Evolutionary conservation across 306 rosid genomes (phyloP).

Genomic region (Malus orientalis): DNA sequence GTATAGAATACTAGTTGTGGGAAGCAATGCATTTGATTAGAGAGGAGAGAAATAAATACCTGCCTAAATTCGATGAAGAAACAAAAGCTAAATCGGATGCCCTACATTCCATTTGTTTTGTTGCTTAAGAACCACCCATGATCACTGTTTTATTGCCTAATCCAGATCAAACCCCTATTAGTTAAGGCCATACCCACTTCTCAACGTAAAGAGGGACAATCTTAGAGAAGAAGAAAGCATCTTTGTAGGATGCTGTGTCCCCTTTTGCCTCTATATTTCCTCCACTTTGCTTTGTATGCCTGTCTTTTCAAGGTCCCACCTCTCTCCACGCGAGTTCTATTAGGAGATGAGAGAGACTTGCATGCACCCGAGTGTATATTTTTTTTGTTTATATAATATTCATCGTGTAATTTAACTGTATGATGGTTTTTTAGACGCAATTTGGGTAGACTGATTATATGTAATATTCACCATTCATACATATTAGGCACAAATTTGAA

Average conservation of each 20-base stretch:
- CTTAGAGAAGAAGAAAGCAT: background rate
- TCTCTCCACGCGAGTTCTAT: background rate
- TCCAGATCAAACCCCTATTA: background rate
- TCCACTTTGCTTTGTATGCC: background rate
- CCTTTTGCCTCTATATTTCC: background rate
- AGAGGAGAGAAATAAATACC: background rate
- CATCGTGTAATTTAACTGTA: too few species aligned
- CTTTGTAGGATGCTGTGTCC: conserved; percentile 10
- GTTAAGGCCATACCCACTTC: background rate
- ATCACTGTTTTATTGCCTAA: conserved; percentile 14
- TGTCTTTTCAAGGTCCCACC: background rate
- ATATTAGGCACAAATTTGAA: background rate
- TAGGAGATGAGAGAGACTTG: accelerated
- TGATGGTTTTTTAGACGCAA: background rate
- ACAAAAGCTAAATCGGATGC: background rate
- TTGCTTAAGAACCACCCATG: background rate
- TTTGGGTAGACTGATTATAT: background rate
- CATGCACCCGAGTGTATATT: background rate
- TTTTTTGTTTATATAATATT: background rate
- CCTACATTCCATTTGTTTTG: background rate
- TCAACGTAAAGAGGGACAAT: background rate
- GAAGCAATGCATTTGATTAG: background rate
- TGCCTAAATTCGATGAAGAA: background rate
- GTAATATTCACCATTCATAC: background rate
- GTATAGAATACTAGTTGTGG: conserved; percentile 1